Base-by-base conservation (phyloP, 1,284 basidiomycete species). In the Rhodotorula sp. region DNA sequence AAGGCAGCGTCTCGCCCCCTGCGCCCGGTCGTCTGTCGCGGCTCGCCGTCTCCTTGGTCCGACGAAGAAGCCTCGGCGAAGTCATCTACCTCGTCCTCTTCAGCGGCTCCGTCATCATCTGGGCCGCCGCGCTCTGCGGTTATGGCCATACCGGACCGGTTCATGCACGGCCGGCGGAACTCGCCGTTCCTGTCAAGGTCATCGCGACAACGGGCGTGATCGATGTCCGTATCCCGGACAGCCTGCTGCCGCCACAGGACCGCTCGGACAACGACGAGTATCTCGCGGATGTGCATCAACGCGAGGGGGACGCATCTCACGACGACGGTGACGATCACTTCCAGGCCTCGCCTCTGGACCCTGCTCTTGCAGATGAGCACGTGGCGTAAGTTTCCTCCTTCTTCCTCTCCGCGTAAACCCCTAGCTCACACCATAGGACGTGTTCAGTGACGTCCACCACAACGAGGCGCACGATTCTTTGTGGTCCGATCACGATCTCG, bases 41-140 rank as follows among this genome's bases (percentile, higher is more conserved):
- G 29, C 51, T 68, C 48, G 49, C 63, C 37, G 64, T 61, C 59
- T 46, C 67, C 26, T 64, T 64, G 54, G 14, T 69, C 3, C 58
- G 67, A 22, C 62, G 63, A 20, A 46, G 29, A 15, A 56, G 54
- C 26, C n/a, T 64, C 15, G 53, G 58, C 67, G 70, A 72, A 55
- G 12, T 67, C 30, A 7, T 58, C 42, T 72, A 59, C 55, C 30
- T 63, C 49, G n/a, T 67, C 64, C 42, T 72, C n/a, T 72, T 72
- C 29, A 58, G 62, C n/a, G 64, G 46, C 3, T 30, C 61, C 8
- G 48, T 72, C 48, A 8, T 69, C 22, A 24, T 72, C 29, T 72
- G 68, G 59, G 33, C 46, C 3, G 17, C 51, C 3, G 65, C 70
- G 2, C 49, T 72, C 6, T 51, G 60, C 44, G 70, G 70, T 10